Evolutionary conservation across 345 rosid genomes (phyloP).

Genomic region (thale cress (Arabidopsis thaliana)): DNA sequence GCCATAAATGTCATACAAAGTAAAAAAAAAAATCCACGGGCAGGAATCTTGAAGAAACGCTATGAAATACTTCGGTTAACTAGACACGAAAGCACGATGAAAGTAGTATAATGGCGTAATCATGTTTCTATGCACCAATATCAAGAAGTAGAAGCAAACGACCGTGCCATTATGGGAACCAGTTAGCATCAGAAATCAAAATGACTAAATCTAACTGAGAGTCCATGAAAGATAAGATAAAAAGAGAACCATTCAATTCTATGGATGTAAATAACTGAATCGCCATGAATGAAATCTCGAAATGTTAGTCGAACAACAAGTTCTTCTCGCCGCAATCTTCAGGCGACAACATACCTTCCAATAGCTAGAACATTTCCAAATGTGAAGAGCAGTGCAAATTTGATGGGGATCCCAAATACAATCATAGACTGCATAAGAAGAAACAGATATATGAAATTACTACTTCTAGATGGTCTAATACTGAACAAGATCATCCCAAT

Average conservation of each 20-base stretch:
- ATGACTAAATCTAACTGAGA: not conserved
- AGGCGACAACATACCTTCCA: constrained; percentile 68
- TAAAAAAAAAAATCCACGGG: not conserved
- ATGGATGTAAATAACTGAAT: not conserved
- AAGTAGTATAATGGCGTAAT: not conserved
- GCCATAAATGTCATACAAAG: not conserved
- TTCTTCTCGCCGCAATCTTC: not conserved
- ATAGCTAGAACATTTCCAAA: constrained; percentile 87
- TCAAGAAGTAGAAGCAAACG: not conserved
- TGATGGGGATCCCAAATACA: constrained; percentile 78
- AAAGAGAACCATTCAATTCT: constrained; percentile 1
- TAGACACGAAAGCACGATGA: not conserved
- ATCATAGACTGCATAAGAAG: constrained; percentile 71
- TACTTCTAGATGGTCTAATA: not conserved
- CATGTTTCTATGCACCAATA: not conserved
- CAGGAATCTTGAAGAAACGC: not conserved
- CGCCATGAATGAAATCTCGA: not conserved
- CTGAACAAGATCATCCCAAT: not conserved
- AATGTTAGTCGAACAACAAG: not conserved
- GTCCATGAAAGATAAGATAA: too few relatives aligned
- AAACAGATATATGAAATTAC: constrained; percentile 4
- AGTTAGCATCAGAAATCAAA: not conserved
- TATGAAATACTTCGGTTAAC: not conserved
- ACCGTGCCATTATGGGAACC: not conserved
- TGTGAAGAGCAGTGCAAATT: constrained; percentile 89